These are phyloP conservation scores for Lophiotrema nucula DNA, from an alignment of 495 filamentous ascomycete genomes.

Conservation along the genomic window DNA sequence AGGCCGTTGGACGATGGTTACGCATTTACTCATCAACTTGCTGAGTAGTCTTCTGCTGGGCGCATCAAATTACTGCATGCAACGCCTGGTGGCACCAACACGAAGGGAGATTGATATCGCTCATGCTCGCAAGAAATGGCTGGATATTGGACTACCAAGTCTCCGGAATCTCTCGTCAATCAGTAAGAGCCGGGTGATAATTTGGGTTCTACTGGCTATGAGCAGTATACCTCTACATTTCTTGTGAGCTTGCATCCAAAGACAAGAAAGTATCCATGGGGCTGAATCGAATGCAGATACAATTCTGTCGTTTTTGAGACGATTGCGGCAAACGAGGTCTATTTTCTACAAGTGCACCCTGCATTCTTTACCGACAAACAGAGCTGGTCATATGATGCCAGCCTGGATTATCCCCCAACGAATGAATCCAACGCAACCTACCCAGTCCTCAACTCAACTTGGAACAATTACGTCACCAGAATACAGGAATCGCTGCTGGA, in stretches of 20 bases:
- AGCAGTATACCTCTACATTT: conserved; percentile 25
- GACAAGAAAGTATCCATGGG: not conserved
- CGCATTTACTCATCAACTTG: conserved; percentile 22
- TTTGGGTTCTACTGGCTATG: conserved; percentile 18
- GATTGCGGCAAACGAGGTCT: conserved; percentile 43
- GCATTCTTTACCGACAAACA: conserved; percentile 32
- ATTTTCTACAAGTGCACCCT: conserved; percentile 38
- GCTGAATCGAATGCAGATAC: conserved; percentile 34
- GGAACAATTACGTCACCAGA: no score
- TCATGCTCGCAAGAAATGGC: conserved; percentile 15
- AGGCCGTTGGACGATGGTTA: not conserved
- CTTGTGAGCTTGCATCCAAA: conserved; percentile 14
- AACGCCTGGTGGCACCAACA: conserved; percentile 16
- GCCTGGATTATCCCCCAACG: not conserved
- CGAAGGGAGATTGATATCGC: conserved; percentile 14
- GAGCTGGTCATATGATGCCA: not conserved
- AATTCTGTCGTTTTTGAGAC: conserved; percentile 47
- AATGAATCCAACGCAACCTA: not conserved
- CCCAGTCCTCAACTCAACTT: no score
- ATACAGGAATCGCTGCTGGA: conserved; percentile 4
- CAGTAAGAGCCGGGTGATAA: not conserved
- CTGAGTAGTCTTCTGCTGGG: conserved; percentile 17
- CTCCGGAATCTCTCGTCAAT: conserved; percentile 19
- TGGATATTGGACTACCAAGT: conserved; percentile 30
- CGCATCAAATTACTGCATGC: conserved; percentile 25